phyloP scores from a whole-genome alignment of 495 filamentous ascomycete species.

The Neurospora hispaniola region DNA sequence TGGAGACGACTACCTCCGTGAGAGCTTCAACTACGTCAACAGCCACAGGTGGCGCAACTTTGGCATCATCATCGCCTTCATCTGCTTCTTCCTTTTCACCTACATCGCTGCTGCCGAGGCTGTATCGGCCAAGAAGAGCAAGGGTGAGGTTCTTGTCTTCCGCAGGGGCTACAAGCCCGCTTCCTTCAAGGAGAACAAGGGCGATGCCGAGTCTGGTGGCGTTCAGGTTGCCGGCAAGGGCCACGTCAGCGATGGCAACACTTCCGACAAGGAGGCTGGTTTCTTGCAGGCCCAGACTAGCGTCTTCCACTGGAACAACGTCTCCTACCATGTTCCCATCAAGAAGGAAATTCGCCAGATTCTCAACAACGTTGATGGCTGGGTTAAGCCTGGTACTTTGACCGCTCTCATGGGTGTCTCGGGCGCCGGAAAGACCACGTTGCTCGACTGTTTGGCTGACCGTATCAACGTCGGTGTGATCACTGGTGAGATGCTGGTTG shows the following conservation, averaged over 20 bases:
- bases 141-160: slow-evolving; percentile 84
- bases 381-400: slow-evolving; percentile 83
- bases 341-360: slow-evolving; percentile 66
- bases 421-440: slow-evolving; percentile 64
- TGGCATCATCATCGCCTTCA: slow-evolving; percentile 68
- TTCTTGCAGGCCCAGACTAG: slow-evolving; percentile 47
- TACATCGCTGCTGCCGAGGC: slow-evolving; percentile 69
- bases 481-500: slow-evolving; percentile 74
- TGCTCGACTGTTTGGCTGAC: slow-evolving; percentile 62
- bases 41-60: slow-evolving; percentile 69
- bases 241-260: slow-evolving; percentile 33
- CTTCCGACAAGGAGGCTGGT: slow-evolving; percentile 33
- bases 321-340: slow-evolving; percentile 84
- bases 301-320: slow-evolving; percentile 78
- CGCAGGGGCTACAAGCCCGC: slow-evolving; percentile 60
- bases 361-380: slow-evolving; percentile 75
- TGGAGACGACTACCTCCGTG: slow-evolving; percentile 61
- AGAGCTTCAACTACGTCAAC: slow-evolving; percentile 48
- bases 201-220: slow-evolving; percentile 43
- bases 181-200: slow-evolving; percentile 44
- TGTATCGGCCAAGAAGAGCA: slow-evolving; percentile 67
- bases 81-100: slow-evolving; percentile 49
- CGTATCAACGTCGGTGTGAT: slow-evolving; percentile 82
- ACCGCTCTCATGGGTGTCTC: slow-evolving; percentile 82
- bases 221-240: slow-evolving; percentile 31